Base-by-base conservation (phyloP, 306 rosid species). In the Lupinus albus region DNA sequence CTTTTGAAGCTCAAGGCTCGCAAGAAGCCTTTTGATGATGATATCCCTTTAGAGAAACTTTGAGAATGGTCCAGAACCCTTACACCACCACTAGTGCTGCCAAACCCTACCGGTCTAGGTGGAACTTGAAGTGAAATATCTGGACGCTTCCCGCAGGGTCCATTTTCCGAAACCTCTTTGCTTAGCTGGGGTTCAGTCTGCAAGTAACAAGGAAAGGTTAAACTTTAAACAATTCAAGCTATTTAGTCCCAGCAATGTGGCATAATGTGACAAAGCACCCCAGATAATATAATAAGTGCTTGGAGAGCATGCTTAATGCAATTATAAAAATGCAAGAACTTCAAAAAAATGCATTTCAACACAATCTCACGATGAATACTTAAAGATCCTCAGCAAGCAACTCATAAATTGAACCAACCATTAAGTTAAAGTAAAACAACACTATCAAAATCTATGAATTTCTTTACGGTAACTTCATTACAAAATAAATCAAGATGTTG, bases 101-200 rank as follows among this genome's bases (percentile, higher is more conserved):
- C 85, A 28, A 87, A 83, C 14, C 87, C 95, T 25, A 28, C 13
- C 36, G 87, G 87, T 76, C 88, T 88, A 9, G 90, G 94, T 35
- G 98, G 98, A 78, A 89, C 90, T 88, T 89, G 96, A 84, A 89
- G 96, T 33, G 94, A 88, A 68, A 93, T 89, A 60, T 89, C 96
- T 0, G 98, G 98, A 17, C 90, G 95, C 74, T 70, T 89, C 62
- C 91, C 83, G 1, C 73, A 38, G 9, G 74, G 71, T 62, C 79
- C 85, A 42, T 72, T 48, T 10, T 80, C 80, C 5, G 79, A 64
- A 68, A 46, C 70, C 60, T 84, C 88, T 71, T 79, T 82, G 70
- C 81, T 79, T 50, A 56, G 54, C 53, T 75, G 73, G 11, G 30
- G 28, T 54, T 76, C 79, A 35, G 52, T 51, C 95, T 89, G 83